Conservation (phyloP, 257 asterid genomes). For the Plantago major region DNA sequence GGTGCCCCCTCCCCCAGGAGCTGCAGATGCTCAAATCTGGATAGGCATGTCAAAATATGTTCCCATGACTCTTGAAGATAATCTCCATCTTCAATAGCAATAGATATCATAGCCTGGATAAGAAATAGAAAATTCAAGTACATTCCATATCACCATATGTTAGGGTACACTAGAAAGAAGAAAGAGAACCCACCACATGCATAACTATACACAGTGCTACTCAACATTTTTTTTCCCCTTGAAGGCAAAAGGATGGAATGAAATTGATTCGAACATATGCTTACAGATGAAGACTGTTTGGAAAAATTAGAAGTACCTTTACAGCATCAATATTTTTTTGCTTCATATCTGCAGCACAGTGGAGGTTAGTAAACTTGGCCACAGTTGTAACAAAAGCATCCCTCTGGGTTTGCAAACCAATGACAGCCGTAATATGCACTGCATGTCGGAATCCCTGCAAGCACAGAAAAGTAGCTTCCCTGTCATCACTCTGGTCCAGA, state of each 20-base stretch:
- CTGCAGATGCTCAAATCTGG: constrained; percentile 97
- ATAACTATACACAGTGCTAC: constrained; percentile 5
- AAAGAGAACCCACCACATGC: no score
- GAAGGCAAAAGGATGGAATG: no score
- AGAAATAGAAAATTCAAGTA: constrained; percentile 12
- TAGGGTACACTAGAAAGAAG: no score
- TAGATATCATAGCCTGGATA: constrained; percentile 38
- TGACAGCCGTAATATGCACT: constrained; percentile 87
- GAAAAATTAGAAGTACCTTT: constrained; percentile 53
- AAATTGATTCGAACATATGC: constrained; percentile 12
- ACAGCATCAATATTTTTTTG: constrained; percentile 97
- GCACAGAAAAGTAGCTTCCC: constrained; percentile 86
- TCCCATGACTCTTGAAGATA: constrained; percentile 97
- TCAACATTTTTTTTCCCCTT: constrained; percentile 3
- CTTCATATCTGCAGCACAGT: constrained; percentile 99
- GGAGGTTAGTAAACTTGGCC: constrained; percentile 96
- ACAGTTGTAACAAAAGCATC: constrained; percentile 98
- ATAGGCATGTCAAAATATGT: constrained; percentile 91
- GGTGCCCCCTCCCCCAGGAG: constrained; percentile 98
- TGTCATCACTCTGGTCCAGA: constrained; percentile 95
- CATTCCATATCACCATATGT: constrained; percentile 7
- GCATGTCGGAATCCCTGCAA: constrained; percentile 90
- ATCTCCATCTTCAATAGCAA: constrained; percentile 85
- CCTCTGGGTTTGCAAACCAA: constrained; percentile 97
- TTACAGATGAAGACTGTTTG: constrained; percentile 18